Conservation (phyloP, 2,329 filamentous ascomycete genomes). For the Ceratocystis alfenasii region DNA sequence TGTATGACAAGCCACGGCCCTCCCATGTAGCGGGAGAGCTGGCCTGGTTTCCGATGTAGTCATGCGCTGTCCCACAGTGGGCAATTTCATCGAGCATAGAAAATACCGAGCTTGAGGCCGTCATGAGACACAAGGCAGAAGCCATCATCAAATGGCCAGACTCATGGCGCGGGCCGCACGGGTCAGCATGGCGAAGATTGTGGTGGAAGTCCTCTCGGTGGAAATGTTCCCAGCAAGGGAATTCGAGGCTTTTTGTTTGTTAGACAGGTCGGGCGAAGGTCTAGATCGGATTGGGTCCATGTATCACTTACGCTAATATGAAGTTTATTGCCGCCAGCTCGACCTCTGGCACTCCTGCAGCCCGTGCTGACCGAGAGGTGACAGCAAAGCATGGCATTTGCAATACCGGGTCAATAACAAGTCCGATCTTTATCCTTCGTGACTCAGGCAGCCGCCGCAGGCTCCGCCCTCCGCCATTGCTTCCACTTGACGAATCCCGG, state of each 20-base stretch:
- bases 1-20: slow-evolving; percentile 17
- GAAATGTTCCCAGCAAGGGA: slow-evolving; percentile 19
- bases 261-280: not conserved
- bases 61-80: slow-evolving; percentile 4
- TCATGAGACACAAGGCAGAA: slow-evolving; percentile 18
- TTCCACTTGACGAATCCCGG: slow-evolving; percentile 5
- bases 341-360: slow-evolving; percentile 14
- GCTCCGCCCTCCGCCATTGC: slow-evolving; percentile 3
- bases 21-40: slow-evolving; percentile 16
- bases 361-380: slow-evolving; percentile 7
- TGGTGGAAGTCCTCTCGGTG: slow-evolving; percentile 17
- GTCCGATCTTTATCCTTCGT: slow-evolving; percentile 11
- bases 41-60: slow-evolving; percentile 10
- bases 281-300: too few species aligned
- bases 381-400: slow-evolving; percentile 19
- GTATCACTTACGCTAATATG: slow-evolving; percentile 20
- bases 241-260: slow-evolving; percentile 15
- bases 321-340: slow-evolving; percentile 20
- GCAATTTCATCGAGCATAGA: slow-evolving; percentile 18
- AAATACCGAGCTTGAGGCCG: slow-evolving; percentile 16
- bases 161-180: not conserved
- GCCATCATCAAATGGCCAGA: slow-evolving; percentile 22
- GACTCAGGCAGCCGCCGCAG: not conserved
- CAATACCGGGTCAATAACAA: slow-evolving; percentile 16
- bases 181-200: not conserved